phyloP scores from a whole-genome alignment of 2,329 filamentous ascomycete species.

The Paramyrothecium sp. region DNA sequence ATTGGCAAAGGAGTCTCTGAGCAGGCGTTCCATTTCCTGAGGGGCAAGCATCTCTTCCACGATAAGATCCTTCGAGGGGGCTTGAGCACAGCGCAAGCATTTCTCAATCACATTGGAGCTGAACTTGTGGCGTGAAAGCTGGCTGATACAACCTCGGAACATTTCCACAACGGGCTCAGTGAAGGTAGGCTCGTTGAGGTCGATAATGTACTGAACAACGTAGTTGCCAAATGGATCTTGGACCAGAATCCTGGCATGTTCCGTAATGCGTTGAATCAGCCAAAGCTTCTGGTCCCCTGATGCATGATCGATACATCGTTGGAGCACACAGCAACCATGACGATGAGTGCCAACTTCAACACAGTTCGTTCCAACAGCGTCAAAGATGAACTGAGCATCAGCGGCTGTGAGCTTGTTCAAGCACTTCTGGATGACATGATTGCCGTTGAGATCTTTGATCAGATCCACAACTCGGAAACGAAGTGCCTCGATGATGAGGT shows the following conservation, averaged over 20 bases:
- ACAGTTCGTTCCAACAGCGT: constrained; percentile 84
- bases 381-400: constrained; percentile 95
- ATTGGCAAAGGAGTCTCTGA: constrained; percentile 93
- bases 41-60: constrained; percentile 76
- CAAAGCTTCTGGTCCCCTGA: constrained; percentile 84
- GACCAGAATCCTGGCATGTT: constrained; percentile 83
- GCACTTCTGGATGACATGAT: constrained; percentile 99
- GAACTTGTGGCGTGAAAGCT: constrained; percentile 92
- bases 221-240: constrained; percentile 99
- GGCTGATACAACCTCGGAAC: constrained; percentile 72
- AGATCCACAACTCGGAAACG: constrained; percentile 84
- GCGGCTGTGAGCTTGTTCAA: constrained; percentile 84
- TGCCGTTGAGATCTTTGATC: constrained; percentile 96
- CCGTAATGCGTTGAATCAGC: constrained; percentile 83
- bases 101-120: constrained; percentile 99
- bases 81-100: constrained; percentile 79
- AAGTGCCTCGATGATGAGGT: constrained; percentile 84
- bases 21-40: constrained; percentile 79
- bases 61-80: constrained; percentile 73
- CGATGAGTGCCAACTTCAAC: constrained; percentile 93
- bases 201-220: constrained; percentile 97
- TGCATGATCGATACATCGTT: constrained; percentile 97
- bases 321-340: constrained; percentile 95
- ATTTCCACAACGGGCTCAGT: constrained; percentile 83
- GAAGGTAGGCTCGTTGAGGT: constrained; percentile 83